phyloP scores from a whole-genome alignment of 805 yeast species.

The Sungouiella thailandica region DNA sequence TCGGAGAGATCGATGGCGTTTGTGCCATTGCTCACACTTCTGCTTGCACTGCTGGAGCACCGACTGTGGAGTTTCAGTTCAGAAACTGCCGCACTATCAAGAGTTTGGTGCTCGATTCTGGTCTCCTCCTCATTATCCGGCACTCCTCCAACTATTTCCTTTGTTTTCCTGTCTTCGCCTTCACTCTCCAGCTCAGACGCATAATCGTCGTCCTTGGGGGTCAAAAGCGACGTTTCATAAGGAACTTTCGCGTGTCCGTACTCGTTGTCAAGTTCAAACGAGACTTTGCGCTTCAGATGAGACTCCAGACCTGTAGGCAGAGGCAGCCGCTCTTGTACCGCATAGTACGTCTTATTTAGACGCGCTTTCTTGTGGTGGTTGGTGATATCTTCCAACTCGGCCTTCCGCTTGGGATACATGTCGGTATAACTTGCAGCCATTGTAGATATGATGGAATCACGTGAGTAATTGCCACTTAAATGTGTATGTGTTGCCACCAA shows the following conservation, averaged over 20 bases:
- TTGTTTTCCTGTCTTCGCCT: no score
- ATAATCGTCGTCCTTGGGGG: slow-evolving; percentile 40
- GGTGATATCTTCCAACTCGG: slow-evolving; percentile 36
- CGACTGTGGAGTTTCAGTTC: no score
- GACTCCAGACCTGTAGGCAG: slow-evolving; percentile 20
- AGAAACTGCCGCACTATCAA: slow-evolving; percentile 1
- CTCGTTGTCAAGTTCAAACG: slow-evolving; percentile 24
- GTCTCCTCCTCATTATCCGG: slow-evolving; percentile 6
- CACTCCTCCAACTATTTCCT: no score
- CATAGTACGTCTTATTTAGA: slow-evolving; percentile 12
- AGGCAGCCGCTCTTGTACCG: slow-evolving; percentile 23
- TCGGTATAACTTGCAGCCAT: slow-evolving; percentile 35
- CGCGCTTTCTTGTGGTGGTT: slow-evolving; percentile 24
- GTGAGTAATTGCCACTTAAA: no score
- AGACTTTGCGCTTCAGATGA: slow-evolving; percentile 22
- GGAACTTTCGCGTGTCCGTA: no score
- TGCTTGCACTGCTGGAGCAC: no score
- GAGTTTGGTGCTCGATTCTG: no score
- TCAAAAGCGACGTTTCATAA: slow-evolving; percentile 30
- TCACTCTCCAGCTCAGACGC: slow-evolving; percentile 24
- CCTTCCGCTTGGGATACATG: slow-evolving; percentile 28
- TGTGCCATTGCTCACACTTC: no score
- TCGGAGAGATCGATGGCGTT: no score
- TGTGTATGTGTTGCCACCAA: no score
- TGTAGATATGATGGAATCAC: slow-evolving; percentile 2